These are phyloP conservation scores for Trichocomaceae sp. DNA, from an alignment of 2,329 filamentous ascomycete species.

Conservation along the genomic window DNA sequence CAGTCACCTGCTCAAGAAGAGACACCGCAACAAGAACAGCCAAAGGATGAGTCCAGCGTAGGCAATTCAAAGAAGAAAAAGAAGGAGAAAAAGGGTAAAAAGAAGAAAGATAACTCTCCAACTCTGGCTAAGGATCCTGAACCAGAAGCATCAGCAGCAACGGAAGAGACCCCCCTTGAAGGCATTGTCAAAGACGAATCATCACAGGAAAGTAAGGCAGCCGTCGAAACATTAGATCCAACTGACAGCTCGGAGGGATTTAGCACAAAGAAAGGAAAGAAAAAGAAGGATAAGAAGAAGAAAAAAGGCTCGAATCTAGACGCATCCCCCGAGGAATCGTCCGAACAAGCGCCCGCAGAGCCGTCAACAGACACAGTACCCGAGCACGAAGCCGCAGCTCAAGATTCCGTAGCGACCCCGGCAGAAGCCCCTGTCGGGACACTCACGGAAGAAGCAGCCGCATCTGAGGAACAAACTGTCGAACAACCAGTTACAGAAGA, in stretches of 20 bases:
- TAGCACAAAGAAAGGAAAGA: not conserved
- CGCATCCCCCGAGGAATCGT: not conserved
- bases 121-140: conserved; percentile 4
- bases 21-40: not conserved
- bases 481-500: conserved; percentile 16
- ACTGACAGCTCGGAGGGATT: not conserved
- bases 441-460: conserved; percentile 16
- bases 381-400: conserved; percentile 10
- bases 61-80: not conserved
- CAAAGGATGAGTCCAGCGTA: not conserved
- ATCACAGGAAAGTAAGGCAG: conserved; percentile 12
- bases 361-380: conserved; percentile 11
- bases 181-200: not conserved
- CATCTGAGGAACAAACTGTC: conserved; percentile 15
- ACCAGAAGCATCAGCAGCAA: conserved; percentile 11
- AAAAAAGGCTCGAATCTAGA: not conserved
- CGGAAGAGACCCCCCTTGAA: conserved; percentile 18
- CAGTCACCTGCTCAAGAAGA: conserved; percentile 12
- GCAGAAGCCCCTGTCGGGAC: conserved; percentile 15
- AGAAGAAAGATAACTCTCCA: conserved; percentile 2
- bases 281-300: conserved; percentile 13
- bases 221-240: conserved; percentile 9
- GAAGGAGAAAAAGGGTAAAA: conserved; percentile 5
- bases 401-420: conserved; percentile 16
- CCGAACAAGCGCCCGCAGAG: conserved; percentile 15